These are phyloP conservation scores for Colletotrichum liaoningense DNA, from an alignment of 2,329 filamentous ascomycete genomes.

Conservation along the genomic window DNA sequence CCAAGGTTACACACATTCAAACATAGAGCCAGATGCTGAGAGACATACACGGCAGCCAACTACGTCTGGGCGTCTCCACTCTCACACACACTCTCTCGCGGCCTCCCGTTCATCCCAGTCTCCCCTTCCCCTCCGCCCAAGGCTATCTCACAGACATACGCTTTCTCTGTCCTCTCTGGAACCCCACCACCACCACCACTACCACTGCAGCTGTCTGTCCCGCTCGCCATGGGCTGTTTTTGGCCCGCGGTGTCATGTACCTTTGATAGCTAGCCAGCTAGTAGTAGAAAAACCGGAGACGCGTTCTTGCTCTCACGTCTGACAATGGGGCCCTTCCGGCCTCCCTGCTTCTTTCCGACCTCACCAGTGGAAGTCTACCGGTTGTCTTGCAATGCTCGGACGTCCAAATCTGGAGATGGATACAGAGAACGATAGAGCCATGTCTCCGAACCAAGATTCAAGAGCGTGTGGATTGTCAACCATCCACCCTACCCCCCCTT, in stretches of 20 bases:
- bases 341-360: conserved; percentile 30
- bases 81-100: conserved; percentile 7
- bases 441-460: neutral
- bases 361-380: conserved; percentile 27
- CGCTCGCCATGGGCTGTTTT: neutral
- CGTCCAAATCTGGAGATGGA: conserved; percentile 20
- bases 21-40: neutral
- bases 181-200: conserved; percentile 29
- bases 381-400: conserved; percentile 24
- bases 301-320: conserved; percentile 14
- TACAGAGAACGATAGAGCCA: neutral
- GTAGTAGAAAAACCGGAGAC: neutral
- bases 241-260: neutral
- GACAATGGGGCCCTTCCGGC: conserved; percentile 19
- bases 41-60: conserved; percentile 20
- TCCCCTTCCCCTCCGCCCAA: neutral
- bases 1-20: conserved; percentile 32
- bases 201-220: conserved; percentile 16
- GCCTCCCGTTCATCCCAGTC: neutral
- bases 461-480: conserved; percentile 1
- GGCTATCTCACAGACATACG: neutral
- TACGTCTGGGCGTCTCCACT: conserved; percentile 4
- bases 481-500: conserved; percentile 14
- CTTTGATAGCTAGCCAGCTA: neutral
- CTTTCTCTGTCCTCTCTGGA: neutral